Evolutionary conservation across 345 rosid species (phyloP), one percentile per base, ranked within the genome.

Genomic region (Limnanthes douglasii): DNA sequence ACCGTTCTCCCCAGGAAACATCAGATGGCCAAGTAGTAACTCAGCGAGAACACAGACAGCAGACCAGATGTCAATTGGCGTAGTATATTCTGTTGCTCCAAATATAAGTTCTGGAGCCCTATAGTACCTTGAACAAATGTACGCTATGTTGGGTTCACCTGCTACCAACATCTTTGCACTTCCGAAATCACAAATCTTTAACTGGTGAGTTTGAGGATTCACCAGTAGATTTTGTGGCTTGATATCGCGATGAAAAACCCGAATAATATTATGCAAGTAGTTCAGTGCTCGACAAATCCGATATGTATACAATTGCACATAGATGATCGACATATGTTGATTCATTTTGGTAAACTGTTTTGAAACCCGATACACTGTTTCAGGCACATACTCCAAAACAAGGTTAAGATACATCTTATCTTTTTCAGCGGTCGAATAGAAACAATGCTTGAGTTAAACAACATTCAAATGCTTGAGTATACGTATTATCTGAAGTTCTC

Each of bases 151-250:
- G 35, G 99, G 80, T 67, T 90, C 99, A 56, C 94, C 96, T 41
- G 96, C 39, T 80, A 90, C 99, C 96, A 90, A 63, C 74, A 66
- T 90, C 83, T 90, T 90, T 46, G 99, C 99, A 47, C 96, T 90
- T 17, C 99, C 99, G 43, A 85, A 90, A 61, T 90, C 99, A 18
- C 99, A 90, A 15, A 90, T 81, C 61, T 85, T 90, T 54, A 90
- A 49, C 60, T 81, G 86, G 52, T 81, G 93, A 9, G 78, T 73
- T 25, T 67, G 80, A 46, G 96, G 79, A 62, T 85, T 85, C 44
- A 85, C 98, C 88, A 90, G 53, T 57, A 90, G 58, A 64, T 90
- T 90, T 56, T 85, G 96, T 11, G 99, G 99, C 72, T 85, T 90
- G 50, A 90, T 81, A 66, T 90, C 99, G 37, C 99, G 96, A 48